Base-by-base conservation (phyloP, 495 filamentous ascomycete genomes). In the Aspergillus saccharolyticus region DNA sequence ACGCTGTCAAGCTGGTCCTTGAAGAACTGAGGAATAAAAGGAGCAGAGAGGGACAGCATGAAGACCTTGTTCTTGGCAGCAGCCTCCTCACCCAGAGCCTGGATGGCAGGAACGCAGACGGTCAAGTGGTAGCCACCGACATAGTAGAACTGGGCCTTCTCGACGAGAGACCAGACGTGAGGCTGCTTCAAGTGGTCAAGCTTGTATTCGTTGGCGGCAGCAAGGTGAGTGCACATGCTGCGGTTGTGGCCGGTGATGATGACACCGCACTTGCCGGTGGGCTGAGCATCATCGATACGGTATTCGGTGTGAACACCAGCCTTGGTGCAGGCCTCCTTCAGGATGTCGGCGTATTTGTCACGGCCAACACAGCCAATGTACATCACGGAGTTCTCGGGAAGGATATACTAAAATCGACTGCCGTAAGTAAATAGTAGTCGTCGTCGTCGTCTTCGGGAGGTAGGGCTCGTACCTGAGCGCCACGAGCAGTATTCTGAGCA, bases 21-120 rank as follows among this genome's bases (percentile, higher is more conserved):
- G 85, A 97, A 99, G 83, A 96, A 96, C 72, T 93, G 87, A 42
- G 88, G 77, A 62, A 99, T 95, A 83, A 97, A 99, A 25, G 95
- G 94, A 19, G 94, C 94, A 42, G 88, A 91, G 42, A 98, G 81
- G 56, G 89, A 91, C 56, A 98, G 84, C 66, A 91, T 83, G 75
- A 97, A 96, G 52, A 82, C 69, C 80, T 97, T 97, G 80, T 96
- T 86, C 74, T 90, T 85, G 25, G 78, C 77, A 15, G 89, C 91
- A 39, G 94, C 93, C 74, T 96, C 88, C 70, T 97, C 85, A 54
- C 84, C 91, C 20, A 99, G 82, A 60, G 91, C 90, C 75, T 90
- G 74, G 64, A 93, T 88, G 54, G 94, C 95, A 19, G 89, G 87
- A 30, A 93, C 90, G 77, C 86, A 95, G 60, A 97, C 94, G 65